These are phyloP conservation scores for Tulasnella sp. DNA, from an alignment of 768 basidiomycete genomes.

Conservation along the genomic window DNA sequence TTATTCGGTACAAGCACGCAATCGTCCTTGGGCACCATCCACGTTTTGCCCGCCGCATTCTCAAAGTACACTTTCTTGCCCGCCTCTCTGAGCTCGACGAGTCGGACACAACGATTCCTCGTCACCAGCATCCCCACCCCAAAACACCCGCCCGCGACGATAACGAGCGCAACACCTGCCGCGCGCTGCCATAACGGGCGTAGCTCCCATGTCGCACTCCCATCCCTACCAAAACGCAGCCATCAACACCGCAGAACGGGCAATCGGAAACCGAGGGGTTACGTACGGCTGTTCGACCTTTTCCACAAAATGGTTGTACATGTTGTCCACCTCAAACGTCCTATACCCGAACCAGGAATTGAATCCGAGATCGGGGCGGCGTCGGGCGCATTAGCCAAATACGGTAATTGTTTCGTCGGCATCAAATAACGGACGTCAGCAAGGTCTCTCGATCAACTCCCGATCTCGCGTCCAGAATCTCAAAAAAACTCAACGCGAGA, in stretches of 20 bases:
- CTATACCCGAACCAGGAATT: not conserved
- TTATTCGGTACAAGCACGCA: constrained; percentile 8
- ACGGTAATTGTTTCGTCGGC: no score
- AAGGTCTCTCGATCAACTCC: not conserved
- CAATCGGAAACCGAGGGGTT: no score
- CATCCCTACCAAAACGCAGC: no score
- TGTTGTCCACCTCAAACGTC: constrained; percentile 11
- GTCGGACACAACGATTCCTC: constrained; percentile 1
- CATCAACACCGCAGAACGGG: no score
- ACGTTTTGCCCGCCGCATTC: not conserved
- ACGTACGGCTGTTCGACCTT: constrained; percentile 9
- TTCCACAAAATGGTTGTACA: constrained; percentile 8
- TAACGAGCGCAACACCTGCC: constrained; percentile 1
- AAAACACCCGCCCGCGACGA: not conserved
- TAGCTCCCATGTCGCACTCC: constrained; percentile 1
- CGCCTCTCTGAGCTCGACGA: not conserved
- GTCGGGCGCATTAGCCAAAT: no score
- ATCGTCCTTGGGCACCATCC: not conserved
- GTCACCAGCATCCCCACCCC: constrained; percentile 2
- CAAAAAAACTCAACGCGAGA: not conserved
- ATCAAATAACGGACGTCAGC: no score
- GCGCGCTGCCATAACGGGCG: constrained; percentile 6
- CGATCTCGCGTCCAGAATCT: not conserved
- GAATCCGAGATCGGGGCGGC: no score
- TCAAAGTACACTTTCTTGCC: constrained; percentile 10